These are phyloP conservation scores for Coemansia sp. DNA, from an alignment of 192 early-diverging fungal species.

Conservation along the genomic window DNA sequence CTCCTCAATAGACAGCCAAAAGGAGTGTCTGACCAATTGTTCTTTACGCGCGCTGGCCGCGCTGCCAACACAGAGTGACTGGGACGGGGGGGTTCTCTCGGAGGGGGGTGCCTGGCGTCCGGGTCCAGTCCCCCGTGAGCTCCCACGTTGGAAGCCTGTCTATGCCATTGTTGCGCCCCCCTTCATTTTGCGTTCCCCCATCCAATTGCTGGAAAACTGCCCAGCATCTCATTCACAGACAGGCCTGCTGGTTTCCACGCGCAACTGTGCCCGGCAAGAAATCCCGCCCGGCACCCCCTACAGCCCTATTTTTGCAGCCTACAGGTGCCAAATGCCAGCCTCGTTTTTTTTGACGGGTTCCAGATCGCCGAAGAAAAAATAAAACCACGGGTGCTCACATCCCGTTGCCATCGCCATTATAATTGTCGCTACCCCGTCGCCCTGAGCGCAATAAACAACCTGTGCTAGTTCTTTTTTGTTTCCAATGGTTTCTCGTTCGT, in stretches of 20 bases:
- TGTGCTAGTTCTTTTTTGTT: constrained; percentile 11
- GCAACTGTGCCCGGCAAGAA: constrained; percentile 7
- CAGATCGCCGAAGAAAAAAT: constrained; percentile 22
- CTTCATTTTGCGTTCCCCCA: constrained; percentile 2
- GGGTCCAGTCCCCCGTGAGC: not conserved
- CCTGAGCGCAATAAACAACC: not conserved
- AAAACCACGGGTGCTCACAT: not conserved
- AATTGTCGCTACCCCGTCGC: constrained; percentile 6
- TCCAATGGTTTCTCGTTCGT: constrained; percentile 15
- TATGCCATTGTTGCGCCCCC: constrained; percentile 10
- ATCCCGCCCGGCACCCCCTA: no score
- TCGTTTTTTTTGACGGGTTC: constrained; percentile 6
- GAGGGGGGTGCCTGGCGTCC: constrained; percentile 5
- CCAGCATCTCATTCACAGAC: not conserved
- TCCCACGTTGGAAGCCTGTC: constrained; percentile 21
- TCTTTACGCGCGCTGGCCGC: not conserved
- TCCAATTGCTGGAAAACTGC: constrained; percentile 1
- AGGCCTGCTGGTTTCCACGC: not conserved
- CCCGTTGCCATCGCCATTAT: constrained; percentile 8
- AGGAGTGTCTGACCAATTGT: constrained; percentile 5
- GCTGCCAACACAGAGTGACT: not conserved
- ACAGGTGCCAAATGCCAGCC: not conserved
- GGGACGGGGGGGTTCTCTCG: not conserved
- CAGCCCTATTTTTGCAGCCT: constrained; percentile 5
- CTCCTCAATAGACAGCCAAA: constrained; percentile 10